A percentile compares a stretch with the other conserved stretches of the same genome.
Evolutionary conservation across 2,329 filamentous ascomycete genomes (phyloP).

Genomic region (Didymella pomorum): DNA sequence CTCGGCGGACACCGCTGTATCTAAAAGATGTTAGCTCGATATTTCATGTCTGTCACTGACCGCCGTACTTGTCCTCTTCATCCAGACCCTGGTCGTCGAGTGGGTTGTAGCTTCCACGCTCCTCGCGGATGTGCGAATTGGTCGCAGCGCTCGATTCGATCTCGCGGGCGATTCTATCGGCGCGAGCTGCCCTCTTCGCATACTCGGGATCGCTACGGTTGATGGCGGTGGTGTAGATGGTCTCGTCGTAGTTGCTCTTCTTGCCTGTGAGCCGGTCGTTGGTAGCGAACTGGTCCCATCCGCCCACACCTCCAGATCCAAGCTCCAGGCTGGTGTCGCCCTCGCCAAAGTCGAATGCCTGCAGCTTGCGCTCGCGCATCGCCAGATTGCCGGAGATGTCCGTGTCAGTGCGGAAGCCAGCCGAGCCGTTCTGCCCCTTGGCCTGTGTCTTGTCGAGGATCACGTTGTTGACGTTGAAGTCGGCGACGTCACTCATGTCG

Average conservation of each 20-base stretch:
- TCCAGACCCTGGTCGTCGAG: slow-evolving; percentile 73
- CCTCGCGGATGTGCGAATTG: slow-evolving; percentile 88
- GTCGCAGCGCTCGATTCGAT: slow-evolving; percentile 79
- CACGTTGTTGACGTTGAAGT: slow-evolving; percentile 64
- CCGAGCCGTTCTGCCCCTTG: slow-evolving; percentile 62
- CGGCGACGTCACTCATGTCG: slow-evolving; percentile 66
- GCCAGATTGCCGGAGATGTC: slow-evolving; percentile 81
- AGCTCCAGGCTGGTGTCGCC: slow-evolving; percentile 72
- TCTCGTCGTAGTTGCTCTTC: slow-evolving; percentile 91
- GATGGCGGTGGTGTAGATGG: slow-evolving; percentile 91
- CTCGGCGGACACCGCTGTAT: slow-evolving; percentile 89
- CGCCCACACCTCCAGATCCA: slow-evolving; percentile 60
- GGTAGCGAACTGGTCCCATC: slow-evolving; percentile 93
- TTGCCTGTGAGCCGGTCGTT: slow-evolving; percentile 90
- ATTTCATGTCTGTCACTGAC: not conserved
- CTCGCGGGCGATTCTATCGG: slow-evolving; percentile 82
- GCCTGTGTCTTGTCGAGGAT: slow-evolving; percentile 59
- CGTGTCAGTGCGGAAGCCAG: slow-evolving; percentile 82
- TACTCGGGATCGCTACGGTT: slow-evolving; percentile 85
- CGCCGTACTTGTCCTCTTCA: slow-evolving; percentile 86
- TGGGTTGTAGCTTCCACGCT: slow-evolving; percentile 74
- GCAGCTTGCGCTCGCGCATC: slow-evolving; percentile 75
- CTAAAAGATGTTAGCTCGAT: slow-evolving; percentile 52
- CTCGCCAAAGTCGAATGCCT: slow-evolving; percentile 81
- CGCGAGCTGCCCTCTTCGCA: slow-evolving; percentile 76